Evolutionary conservation across 2,329 filamentous ascomycete genomes (phyloP), one percentile per base, ranked within the genome.

Genomic region (Alternaria incomplexa): DNA sequence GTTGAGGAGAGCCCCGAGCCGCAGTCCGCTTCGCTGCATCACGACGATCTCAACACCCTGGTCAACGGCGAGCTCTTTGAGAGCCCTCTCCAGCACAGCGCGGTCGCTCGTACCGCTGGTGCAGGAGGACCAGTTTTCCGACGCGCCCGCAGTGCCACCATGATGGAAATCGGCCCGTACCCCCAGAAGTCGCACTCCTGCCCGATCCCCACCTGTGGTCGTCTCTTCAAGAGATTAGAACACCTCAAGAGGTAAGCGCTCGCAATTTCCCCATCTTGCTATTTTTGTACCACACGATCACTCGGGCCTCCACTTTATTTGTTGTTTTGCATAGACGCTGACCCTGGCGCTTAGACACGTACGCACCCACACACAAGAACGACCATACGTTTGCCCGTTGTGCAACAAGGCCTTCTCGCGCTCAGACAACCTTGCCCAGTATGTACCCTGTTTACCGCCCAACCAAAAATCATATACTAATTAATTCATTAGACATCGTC

Each of bases 321-420:
- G 56, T 64, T 64, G 69, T 74, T 72, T 74, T 71, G 75, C 85
- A 80, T 83, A 83, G 80, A 82, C 84, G 83, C 85, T 81, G 75
- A 81, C 77, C 75, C 68, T 69, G 77, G 79, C 82, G 81, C 79
- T 74, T 87, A 97, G 94, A 87, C 96, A 99, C 85, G 96, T 99
- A 81, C 92, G 96, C 84, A 99, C 96, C 77, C 96, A 99, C 86
- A 99, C 96, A 60, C 96, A 99, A 86, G 96, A 99, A 86, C 93
- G 95, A 84, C 96, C 96, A 73, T 99, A 99, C 83, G 91, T 96
- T 79, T 99, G 96, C 88, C 92, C 92, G 73, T 91, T 97, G 82
- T 99, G 96, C 89, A 97, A 92, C 87, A 98, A 98, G 86, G 95
- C 95, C 70, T 99, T 99, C 82, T 98, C 96, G 63, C 88, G 96